Evolutionary conservation across 2,329 filamentous ascomycete genomes (phyloP).

Genomic region (Alternaria incomplexa): DNA sequence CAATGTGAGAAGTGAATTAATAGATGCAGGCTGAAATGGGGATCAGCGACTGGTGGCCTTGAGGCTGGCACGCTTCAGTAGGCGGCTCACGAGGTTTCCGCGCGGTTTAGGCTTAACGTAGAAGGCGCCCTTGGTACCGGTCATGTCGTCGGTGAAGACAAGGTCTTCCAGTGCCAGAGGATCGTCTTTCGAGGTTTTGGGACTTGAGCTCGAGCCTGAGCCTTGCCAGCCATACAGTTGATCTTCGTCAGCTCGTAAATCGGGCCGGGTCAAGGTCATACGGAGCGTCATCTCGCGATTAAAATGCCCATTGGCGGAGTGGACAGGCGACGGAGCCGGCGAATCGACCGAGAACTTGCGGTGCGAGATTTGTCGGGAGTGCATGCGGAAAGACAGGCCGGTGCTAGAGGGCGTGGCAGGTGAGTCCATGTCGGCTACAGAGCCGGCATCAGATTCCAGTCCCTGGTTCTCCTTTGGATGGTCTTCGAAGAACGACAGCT

Average conservation of each 20-base stretch:
- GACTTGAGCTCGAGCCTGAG: slow-evolving; percentile 12
- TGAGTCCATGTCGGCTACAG: slow-evolving; percentile 41
- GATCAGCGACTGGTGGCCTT: slow-evolving; percentile 27
- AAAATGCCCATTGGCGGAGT: slow-evolving; percentile 28
- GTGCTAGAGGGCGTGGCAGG: slow-evolving; percentile 47
- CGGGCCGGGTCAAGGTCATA: slow-evolving; percentile 91
- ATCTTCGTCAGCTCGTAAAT: slow-evolving; percentile 78
- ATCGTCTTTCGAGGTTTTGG: slow-evolving; percentile 50
- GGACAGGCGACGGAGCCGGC: slow-evolving; percentile 30
- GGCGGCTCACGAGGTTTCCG: slow-evolving; percentile 42
- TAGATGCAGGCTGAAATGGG: background rate
- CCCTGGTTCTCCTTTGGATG: slow-evolving; percentile 36
- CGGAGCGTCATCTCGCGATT: slow-evolving; percentile 92
- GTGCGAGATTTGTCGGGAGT: slow-evolving; percentile 39
- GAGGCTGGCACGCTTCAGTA: slow-evolving; percentile 47
- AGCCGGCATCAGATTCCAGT: slow-evolving; percentile 43
- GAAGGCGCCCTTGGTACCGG: slow-evolving; percentile 54
- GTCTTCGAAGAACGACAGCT: slow-evolving; percentile 50
- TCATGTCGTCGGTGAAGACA: slow-evolving; percentile 55
- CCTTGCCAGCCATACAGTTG: slow-evolving; percentile 73
- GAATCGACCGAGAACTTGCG: slow-evolving; percentile 43
- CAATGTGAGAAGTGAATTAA: background rate
- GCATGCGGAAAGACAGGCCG: slow-evolving; percentile 41
- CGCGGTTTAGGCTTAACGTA: slow-evolving; percentile 48
- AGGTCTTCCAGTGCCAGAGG: slow-evolving; percentile 63